Base-by-base conservation (phyloP, 345 rosid genomes). In the Cardamine resedifolia region DNA sequence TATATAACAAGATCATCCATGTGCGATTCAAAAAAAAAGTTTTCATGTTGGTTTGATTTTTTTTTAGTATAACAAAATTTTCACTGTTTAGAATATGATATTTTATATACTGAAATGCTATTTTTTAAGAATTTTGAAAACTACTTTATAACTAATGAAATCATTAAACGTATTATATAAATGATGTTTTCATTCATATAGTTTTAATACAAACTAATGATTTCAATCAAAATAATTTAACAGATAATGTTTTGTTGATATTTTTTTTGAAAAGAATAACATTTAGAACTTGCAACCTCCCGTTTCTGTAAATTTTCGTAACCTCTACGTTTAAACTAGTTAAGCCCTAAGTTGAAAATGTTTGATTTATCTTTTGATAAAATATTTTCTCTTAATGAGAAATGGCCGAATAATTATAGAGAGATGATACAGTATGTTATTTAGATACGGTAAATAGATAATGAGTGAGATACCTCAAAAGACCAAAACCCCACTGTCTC, bases 401-500 rank as follows among this genome's bases (percentile, higher is more conserved):
- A 57, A 52, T n/a, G 50, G 51, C 15, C 4, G 11, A 68, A 51
- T 52, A 60, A 68, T 68, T 60, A 61, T 11, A 30, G 27, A 65
- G 33, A 60, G 11, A 68, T 68, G 9, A 75, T 53, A n/a, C n/a
- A n/a, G n/a, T 1, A 41, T 51, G 69, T 50, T 68, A 57, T 62
- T 55, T 31, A 70, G 28, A 68, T 62, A 28, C 9, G 6, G 33
- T 31, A 7, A 31, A 16, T 49, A 9, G 62, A 45, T 31, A 53
- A 26, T 41, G 31, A 68, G 0, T 31, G 12, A 19, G 24, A 69
- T 44, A 34, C 21, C 66, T 70, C 60, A 70, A 70, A 77, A 77
- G 76, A 64, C 72, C 71, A 57, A 76, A 76, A 48, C 15, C 30
- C 48, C 34, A 16, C 31, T 36, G 36, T 51, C 48, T 24, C 36